Base-by-base conservation (phyloP, 352 stramenopile genomes). In the Pythium sukuiense region DNA sequence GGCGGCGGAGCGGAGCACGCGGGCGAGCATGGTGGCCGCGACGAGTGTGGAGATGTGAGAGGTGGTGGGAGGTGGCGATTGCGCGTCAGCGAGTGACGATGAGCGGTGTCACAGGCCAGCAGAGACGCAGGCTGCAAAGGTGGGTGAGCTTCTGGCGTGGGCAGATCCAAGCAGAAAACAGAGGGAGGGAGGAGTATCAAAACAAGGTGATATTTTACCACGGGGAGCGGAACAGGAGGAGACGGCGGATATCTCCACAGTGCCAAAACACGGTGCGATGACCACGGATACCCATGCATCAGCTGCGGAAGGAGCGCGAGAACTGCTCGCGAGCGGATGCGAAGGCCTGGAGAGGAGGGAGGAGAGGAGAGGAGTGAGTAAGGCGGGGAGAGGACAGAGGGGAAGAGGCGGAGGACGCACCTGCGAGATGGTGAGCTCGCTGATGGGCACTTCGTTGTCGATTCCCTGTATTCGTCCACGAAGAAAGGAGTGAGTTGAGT, bases 221-320 rank as follows among this genome's bases (percentile, higher is more conserved):
- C 61, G 52, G 43, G 58, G 57, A 61, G 6, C 48, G 26, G 18
- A 59, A 43, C 16, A 60, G 12, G 35, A 20, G 45, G 45, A 52
- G 18, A 52, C 45, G 7, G 20, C 18, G 37, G 37, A 43, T 43
- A 7, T 13, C 37, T 18, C 37, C 37, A 20, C 14, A 52, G 14
- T 71, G 20, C 18, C 65, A 67, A 64, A 69, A 65, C 60, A 69
- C 61, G 67, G 39, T 66, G 18, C 24, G n/a, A 50, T 59, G 16
- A 12, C 29, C 9, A 30, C 35, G 6, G 33, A 33, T 35, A 32
- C 41, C 8, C 30, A 5, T 13, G 2, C 16, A 53, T 70, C 85
- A 93, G 69, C 84, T 90, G 69, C 87, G 87, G 86, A 96, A 96
- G 54, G 87, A 96, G 59, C 85, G 85, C 61, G 87, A 93, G 72